Base-by-base conservation (phyloP, 2,329 filamentous ascomycete genomes). In the Ceratocystis ficicola region DNA sequence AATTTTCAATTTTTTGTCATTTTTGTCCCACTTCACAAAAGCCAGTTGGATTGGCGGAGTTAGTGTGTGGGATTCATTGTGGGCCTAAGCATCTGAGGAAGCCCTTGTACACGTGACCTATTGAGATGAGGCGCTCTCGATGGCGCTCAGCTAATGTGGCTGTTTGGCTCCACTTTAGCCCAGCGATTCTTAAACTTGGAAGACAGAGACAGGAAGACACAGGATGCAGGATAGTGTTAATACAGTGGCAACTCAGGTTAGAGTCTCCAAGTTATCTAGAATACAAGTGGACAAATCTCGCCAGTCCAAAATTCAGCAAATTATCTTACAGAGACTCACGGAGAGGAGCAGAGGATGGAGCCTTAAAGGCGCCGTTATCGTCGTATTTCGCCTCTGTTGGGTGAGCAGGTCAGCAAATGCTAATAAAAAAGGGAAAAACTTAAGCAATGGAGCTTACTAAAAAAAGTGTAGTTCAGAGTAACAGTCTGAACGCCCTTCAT, bases 401-500 rank as follows among this genome's bases (percentile, higher is more conserved):
- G 48, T n/a, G 15, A 25, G 8, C 5, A 17, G 8, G 69, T 83
- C 69, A 82, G 76, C 69, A 71, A 57, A 28, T 41, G 32, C 28
- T 25, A 4, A 41, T 60, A 10, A 32, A 6, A 6, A 2, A 48
- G 28, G 12, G 41, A 28, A 25, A 10, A 1, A 3, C 10, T 30
- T 12, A 15, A 41, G 25, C 7, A 36, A 15, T 44, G 2, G n/a
- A 64, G 82, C 90, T 80, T 79, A 95, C 91, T 99, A 76, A 99
- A 99, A 75, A 99, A 99, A 0, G 94, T 99, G 77, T 99, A 99
- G 71, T 87, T 95, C 72, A 99, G 76, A 44, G 94, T 99, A 65
- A 99, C 91, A 1, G 92, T 96, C 77, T 96, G 90, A 69, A 99
- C 90, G 0, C 88, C 89, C 76, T 83, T 89, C 93, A 96, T 97